These are phyloP conservation scores for Vachellia pachyceras DNA, from an alignment of 306 rosid species.

Conservation along the genomic window DNA sequence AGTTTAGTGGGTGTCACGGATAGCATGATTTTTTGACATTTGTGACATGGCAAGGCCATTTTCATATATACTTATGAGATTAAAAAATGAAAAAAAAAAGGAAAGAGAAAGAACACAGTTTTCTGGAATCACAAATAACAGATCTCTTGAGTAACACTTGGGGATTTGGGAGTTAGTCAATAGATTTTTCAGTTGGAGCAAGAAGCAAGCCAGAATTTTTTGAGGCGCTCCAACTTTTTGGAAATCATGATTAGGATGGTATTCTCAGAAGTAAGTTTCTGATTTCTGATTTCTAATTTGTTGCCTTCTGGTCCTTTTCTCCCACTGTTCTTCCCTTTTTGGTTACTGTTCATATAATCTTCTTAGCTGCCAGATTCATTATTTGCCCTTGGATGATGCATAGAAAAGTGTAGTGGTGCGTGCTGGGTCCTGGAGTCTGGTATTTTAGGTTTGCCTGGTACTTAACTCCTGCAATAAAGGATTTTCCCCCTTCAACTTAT, in stretches of 20 bases:
- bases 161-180: conserved; percentile 33
- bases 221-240: conserved; percentile 64
- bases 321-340: background rate
- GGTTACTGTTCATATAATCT: background rate
- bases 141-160: conserved; percentile 17
- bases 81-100: background rate
- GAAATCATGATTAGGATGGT: conserved; percentile 39
- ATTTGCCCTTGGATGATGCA: background rate
- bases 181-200: conserved; percentile 56
- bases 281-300: background rate
- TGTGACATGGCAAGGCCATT: conserved; percentile 47
- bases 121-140: conserved; percentile 21
- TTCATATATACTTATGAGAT: conserved; percentile 39
- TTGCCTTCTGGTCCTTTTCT: background rate
- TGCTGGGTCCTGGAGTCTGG: background rate
- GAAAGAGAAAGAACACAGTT: conserved; percentile 16
- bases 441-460: background rate
- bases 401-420: background rate
- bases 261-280: conserved; percentile 34
- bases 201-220: conserved; percentile 64
- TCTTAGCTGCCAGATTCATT: conserved; percentile 23
- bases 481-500: no score
- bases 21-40: conserved; percentile 35
- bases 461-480: no score
- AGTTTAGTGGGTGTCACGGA: conserved; percentile 45